Conservation (phyloP, 345 rosid genomes). For the sweet orange (Citrus sinensis) region DVS_A1.0 CM039165.1:20355501-20356000, state of each 20-base stretch:
- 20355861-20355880: constrained; percentile 77
- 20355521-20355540: neutral
- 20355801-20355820: constrained; percentile 67
- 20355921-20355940: neutral
- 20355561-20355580: constrained; percentile 15
- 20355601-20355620: constrained; percentile 77
- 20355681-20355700: constrained; percentile 60
- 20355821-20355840: constrained; percentile 66
- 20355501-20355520: constrained; percentile 58
- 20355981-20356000: neutral
- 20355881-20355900: constrained; percentile 50
- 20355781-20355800: constrained; percentile 56
- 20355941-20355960: neutral
- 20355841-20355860: constrained; percentile 63
- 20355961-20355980: neutral
- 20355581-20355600: constrained; percentile 31
- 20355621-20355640: constrained; percentile 55
- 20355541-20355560: neutral
- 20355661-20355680: constrained; percentile 42
- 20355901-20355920: neutral
- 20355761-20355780: constrained; percentile 93
- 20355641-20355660: constrained; percentile 61
- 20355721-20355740: constrained; percentile 76
- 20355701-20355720: constrained; percentile 50
- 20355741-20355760: constrained; percentile 97